These are phyloP conservation scores for Closterium sp. DNA, from an alignment of 139 green algal species.

Conservation along the genomic window DNA sequence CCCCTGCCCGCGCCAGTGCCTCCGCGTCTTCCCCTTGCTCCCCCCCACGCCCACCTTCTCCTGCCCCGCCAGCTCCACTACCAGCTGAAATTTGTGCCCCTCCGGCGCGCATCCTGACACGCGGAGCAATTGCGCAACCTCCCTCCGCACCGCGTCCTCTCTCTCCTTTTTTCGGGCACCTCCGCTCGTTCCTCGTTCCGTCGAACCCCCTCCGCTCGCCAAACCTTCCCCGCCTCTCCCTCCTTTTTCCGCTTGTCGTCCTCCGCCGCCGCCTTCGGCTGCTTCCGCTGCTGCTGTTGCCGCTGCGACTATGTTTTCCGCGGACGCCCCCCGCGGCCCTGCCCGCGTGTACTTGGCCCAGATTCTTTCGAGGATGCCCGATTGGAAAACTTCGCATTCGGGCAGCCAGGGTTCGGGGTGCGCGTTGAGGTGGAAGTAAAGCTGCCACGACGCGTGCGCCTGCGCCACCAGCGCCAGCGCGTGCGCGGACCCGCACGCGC, in stretches of 20 bases:
- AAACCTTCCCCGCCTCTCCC: no score
- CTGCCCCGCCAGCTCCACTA: not conserved
- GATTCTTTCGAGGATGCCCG: not conserved
- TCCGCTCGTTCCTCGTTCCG: not conserved
- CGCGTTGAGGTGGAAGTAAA: not conserved
- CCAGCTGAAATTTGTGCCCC: not conserved
- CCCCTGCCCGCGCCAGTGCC: not conserved
- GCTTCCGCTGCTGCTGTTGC: not conserved
- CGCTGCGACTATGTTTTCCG: not conserved
- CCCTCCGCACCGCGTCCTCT: not conserved
- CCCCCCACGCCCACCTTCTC: not conserved
- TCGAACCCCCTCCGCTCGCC: no score
- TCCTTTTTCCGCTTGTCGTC: no score
- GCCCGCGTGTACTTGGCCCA: not conserved
- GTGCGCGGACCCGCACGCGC: not conserved
- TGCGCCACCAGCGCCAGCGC: not conserved
- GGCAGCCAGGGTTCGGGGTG: not conserved
- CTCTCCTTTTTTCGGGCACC: not conserved
- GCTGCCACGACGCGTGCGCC: not conserved
- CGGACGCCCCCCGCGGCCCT: not conserved
- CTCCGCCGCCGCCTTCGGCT: not conserved
- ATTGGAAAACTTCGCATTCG: not conserved
- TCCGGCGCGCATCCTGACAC: not conserved
- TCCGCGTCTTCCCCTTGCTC: not conserved
- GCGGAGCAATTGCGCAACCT: not conserved